phyloP scores from a whole-genome alignment of 2,329 filamentous ascomycete species.

The Purpureocillium takamizusanense region DNA sequence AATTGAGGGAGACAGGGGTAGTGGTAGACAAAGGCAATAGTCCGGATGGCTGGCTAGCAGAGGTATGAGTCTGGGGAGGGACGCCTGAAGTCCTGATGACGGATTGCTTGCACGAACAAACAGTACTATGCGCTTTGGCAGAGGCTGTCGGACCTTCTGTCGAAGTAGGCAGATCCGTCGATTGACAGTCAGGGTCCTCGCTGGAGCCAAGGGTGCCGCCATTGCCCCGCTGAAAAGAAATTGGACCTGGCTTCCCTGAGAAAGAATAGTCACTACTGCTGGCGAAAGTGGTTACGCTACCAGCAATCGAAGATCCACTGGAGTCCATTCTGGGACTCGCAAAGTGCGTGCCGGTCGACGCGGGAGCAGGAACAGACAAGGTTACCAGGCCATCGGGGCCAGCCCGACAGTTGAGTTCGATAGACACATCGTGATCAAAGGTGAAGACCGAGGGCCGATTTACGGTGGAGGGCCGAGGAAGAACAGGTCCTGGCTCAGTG shows the following conservation, averaged over 20 bases:
- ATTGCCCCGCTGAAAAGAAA: neutral
- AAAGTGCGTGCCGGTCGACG: slow-evolving; percentile 5
- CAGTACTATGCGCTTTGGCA: neutral
- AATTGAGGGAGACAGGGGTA: neutral
- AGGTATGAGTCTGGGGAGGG: neutral
- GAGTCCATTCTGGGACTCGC: neutral
- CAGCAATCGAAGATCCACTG: no score
- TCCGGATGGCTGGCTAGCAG: neutral
- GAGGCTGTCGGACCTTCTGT: neutral
- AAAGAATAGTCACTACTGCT: neutral
- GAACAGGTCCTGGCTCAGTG: slow-evolving; percentile 1
- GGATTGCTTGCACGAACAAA: neutral
- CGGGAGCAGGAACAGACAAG: slow-evolving; percentile 13
- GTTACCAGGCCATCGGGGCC: slow-evolving; percentile 23
- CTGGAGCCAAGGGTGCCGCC: neutral
- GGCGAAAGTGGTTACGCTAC: no score
- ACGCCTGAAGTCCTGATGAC: neutral
- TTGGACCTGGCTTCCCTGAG: neutral
- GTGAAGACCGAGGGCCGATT: slow-evolving; percentile 4
- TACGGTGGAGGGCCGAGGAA: neutral
- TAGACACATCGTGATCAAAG: slow-evolving; percentile 13
- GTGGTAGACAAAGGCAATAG: neutral
- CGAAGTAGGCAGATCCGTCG: neutral
- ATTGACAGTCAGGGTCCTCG: neutral
- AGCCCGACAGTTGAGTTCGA: slow-evolving; percentile 18